Percentiles rank a stretch among this genome's conserved stretches.
Conservation (phyloP, 2,329 filamentous ascomycete genomes). For the Aurifilum marmelostoma region DNA sequence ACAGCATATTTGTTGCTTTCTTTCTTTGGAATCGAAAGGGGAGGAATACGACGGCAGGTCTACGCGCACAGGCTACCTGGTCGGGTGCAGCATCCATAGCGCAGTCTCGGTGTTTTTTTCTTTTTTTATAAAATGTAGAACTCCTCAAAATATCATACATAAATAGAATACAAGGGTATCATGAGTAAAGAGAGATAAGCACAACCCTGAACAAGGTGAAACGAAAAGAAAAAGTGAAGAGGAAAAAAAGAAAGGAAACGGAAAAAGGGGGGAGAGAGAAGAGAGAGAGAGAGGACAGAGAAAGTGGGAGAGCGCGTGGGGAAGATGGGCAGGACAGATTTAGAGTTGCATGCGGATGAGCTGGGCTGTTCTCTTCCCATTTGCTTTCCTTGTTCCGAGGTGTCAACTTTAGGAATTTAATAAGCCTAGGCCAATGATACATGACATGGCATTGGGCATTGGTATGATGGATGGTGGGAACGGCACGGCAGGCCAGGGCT, state of each 20-base stretch:
- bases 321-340: background rate
- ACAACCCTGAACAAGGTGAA: background rate
- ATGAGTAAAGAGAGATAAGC: background rate
- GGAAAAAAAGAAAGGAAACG: background rate
- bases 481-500: background rate
- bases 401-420: conserved; percentile 4
- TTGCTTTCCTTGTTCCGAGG: background rate
- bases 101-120: too few species aligned
- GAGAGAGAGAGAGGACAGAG: background rate
- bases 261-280: too few species aligned
- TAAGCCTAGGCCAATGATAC: background rate
- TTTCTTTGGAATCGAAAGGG: background rate
- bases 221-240: background rate
- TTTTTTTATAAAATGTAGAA: too few species aligned
- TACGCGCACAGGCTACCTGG: background rate
- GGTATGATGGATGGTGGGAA: background rate
- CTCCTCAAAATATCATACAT: background rate
- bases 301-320: background rate
- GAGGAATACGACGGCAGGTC: background rate
- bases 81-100: background rate
- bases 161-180: background rate
- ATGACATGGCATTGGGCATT: background rate
- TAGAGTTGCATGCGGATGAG: background rate
- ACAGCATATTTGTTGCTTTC: background rate
- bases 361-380: background rate